phyloP scores from a whole-genome alignment of 2,329 filamentous ascomycete species.

The Colletotrichum euphorbiae region DNA sequence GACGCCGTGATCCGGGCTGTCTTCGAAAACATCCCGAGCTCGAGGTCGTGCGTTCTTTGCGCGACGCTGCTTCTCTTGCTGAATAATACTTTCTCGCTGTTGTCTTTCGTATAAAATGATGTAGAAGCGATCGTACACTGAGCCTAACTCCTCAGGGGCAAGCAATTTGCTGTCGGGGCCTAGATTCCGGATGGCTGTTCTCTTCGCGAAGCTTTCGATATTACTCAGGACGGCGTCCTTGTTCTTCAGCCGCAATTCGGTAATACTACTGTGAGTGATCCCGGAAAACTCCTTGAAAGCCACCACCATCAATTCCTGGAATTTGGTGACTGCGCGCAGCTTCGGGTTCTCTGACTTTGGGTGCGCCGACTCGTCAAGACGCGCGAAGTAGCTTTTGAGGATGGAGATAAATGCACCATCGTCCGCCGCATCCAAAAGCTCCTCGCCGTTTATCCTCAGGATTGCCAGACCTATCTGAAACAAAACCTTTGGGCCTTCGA shows the following conservation, averaged over 20 bases:
- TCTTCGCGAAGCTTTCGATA: constrained; percentile 97
- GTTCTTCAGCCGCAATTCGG: constrained; percentile 89
- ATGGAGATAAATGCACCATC: constrained; percentile 98
- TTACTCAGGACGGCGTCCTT: constrained; percentile 95
- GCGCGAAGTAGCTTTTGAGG: constrained; percentile 92
- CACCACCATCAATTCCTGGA: constrained; percentile 98
- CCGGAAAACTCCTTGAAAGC: constrained; percentile 98
- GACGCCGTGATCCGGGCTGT: constrained; percentile 63
- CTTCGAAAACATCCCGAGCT: constrained; percentile 51
- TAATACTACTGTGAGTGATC: constrained; percentile 93
- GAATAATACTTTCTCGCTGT: constrained; percentile 80
- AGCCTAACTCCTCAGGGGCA: constrained; percentile 85
- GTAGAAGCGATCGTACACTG: constrained; percentile 95
- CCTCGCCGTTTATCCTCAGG: constrained; percentile 94
- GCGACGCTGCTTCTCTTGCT: constrained; percentile 78
- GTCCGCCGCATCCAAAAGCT: constrained; percentile 90
- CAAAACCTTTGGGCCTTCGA: constrained; percentile 95
- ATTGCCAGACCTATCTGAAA: constrained; percentile 99
- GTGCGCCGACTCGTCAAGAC: constrained; percentile 94
- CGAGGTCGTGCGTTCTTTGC: constrained; percentile 71
- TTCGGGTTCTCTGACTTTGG: constrained; percentile 96
- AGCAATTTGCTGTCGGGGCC: constrained; percentile 95
- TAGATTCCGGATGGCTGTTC: constrained; percentile 94
- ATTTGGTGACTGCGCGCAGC: constrained; percentile 90
- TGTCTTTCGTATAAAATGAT: constrained; percentile 91